Percentiles rank a stretch among this genome's conserved stretches.
These are phyloP conservation scores for Ogataea kodamae DNA, from an alignment of 805 yeast genomes.

Conservation along the genomic window DNA sequence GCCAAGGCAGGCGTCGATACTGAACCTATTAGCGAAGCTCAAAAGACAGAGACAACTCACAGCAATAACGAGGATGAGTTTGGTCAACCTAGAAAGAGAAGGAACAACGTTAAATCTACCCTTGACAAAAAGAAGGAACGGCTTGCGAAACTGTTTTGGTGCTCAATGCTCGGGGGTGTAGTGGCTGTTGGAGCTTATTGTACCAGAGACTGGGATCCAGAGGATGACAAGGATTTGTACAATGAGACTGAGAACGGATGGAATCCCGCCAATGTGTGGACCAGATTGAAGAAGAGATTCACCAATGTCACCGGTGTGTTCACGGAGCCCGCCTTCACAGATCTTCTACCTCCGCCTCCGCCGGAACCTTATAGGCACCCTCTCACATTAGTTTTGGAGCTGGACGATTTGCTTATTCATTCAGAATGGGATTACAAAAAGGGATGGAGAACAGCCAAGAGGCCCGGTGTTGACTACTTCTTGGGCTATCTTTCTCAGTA, in stretches of 20 bases:
- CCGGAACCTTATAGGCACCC: conserved; percentile 93
- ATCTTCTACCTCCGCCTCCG: conserved; percentile 86
- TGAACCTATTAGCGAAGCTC: conserved; percentile 2
- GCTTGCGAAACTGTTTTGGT: conserved; percentile 71
- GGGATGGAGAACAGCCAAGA: conserved; percentile 98
- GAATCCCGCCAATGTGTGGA: conserved; percentile 59
- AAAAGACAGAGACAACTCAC: conserved; percentile 14
- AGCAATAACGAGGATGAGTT: conserved; percentile 27
- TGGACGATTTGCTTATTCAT: conserved; percentile 89
- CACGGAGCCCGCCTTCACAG: conserved; percentile 91
- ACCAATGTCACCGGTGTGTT: conserved; percentile 75
- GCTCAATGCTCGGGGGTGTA: conserved; percentile 51
- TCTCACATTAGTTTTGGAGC: conserved; percentile 78
- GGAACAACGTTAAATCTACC: conserved; percentile 59
- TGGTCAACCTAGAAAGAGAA: conserved; percentile 39
- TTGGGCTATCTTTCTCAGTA: conserved; percentile 91
- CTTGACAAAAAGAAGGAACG: conserved; percentile 80
- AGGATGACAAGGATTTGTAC: conserved; percentile 51
- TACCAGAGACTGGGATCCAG: conserved; percentile 82
- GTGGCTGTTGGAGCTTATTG: conserved; percentile 58
- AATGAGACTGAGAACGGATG: conserved; percentile 62
- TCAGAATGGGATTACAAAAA: conserved; percentile 86
- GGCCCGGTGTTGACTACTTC: conserved; percentile 98
- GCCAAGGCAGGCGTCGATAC: conserved; percentile 79
- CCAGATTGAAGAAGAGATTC: conserved; percentile 68